Percentiles rank a stretch among this genome's conserved stretches.
Evolutionary conservation across 805 yeast species (phyloP).

Genomic region (Ogataea populi-albae): DNA sequence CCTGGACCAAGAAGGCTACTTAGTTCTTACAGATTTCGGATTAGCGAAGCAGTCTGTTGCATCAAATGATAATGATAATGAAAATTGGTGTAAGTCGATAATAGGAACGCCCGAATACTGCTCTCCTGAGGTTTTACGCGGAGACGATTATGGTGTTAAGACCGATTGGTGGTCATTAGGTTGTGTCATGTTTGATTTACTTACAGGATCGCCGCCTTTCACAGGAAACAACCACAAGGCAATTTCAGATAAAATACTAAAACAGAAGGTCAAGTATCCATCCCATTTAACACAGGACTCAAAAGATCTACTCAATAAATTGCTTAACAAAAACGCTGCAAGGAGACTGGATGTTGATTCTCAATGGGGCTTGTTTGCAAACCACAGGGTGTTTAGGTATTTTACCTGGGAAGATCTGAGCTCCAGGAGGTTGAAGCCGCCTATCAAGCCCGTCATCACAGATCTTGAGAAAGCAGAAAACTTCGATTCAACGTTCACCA

Average conservation of each 20-base stretch:
- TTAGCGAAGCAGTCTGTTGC: conserved; percentile 48
- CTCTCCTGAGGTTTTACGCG: conserved; percentile 84
- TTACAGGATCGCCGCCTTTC: conserved; percentile 84
- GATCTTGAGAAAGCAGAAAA: conserved; percentile 77
- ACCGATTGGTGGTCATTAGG: conserved; percentile 94
- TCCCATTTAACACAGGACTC: conserved; percentile 73
- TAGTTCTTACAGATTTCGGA: conserved; percentile 84
- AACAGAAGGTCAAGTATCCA: conserved; percentile 63
- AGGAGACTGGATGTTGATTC: conserved; percentile 59
- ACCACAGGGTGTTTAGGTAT: conserved; percentile 70
- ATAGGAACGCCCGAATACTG: conserved; percentile 80
- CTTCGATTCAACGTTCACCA: conserved; percentile 72
- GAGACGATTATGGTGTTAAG: conserved; percentile 67
- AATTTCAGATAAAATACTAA: conserved; percentile 67
- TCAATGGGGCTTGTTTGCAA: conserved; percentile 51
- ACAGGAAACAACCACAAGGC: conserved; percentile 74
- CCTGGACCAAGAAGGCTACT: conserved; percentile 68
- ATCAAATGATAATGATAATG: conserved; percentile 22
- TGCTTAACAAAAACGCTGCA: conserved; percentile 63
- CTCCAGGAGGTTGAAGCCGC: conserved; percentile 53
- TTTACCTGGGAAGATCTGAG: conserved; percentile 62
- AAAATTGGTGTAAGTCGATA: conserved; percentile 51
- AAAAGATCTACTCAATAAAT: conserved; percentile 62
- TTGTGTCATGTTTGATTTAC: conserved; percentile 70
- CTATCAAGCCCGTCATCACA: conserved; percentile 72